These are phyloP conservation scores for Macaranga tanarius DNA, from an alignment of 441 rosid species.

Conservation along the genomic window DNA sequence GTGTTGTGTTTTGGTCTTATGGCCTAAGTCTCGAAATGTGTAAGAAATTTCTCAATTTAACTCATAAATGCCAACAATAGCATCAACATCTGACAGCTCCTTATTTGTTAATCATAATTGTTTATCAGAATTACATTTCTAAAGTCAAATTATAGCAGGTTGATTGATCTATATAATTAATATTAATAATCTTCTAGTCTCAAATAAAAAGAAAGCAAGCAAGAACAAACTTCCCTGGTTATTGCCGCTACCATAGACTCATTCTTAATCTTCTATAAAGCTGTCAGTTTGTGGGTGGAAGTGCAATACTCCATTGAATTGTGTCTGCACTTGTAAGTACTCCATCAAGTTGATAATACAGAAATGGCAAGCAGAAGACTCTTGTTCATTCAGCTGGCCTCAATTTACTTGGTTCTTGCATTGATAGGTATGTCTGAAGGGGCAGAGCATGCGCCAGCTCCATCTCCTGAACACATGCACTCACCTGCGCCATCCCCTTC, in stretches of 20 bases:
- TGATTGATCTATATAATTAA: too few relatives aligned
- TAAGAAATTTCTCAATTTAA: too few relatives aligned
- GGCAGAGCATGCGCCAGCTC: background rate
- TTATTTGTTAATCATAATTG: too few relatives aligned
- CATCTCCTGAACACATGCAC: constrained; percentile 9
- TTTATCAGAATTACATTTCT: too few relatives aligned
- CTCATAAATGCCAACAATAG: too few relatives aligned
- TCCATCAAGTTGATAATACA: background rate
- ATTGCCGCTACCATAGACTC: background rate
- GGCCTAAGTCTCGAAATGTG: too few relatives aligned
- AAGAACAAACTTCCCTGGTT: background rate
- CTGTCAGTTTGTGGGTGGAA: background rate
- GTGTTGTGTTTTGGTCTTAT: too few relatives aligned
- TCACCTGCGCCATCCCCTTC: constrained; percentile 6
- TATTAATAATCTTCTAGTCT: too few relatives aligned
- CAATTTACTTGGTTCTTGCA: background rate
- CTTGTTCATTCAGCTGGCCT: constrained; percentile 2
- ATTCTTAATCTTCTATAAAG: background rate
- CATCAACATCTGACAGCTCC: too few relatives aligned
- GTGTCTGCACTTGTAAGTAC: background rate
- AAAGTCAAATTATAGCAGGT: too few relatives aligned
- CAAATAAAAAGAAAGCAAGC: background rate
- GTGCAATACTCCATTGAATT: background rate
- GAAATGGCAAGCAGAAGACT: constrained; percentile 4
- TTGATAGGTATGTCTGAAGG: constrained; percentile 2